These are phyloP conservation scores for Amphichorda felina DNA, from an alignment of 2,329 filamentous ascomycete genomes.

Conservation along the genomic window DNA sequence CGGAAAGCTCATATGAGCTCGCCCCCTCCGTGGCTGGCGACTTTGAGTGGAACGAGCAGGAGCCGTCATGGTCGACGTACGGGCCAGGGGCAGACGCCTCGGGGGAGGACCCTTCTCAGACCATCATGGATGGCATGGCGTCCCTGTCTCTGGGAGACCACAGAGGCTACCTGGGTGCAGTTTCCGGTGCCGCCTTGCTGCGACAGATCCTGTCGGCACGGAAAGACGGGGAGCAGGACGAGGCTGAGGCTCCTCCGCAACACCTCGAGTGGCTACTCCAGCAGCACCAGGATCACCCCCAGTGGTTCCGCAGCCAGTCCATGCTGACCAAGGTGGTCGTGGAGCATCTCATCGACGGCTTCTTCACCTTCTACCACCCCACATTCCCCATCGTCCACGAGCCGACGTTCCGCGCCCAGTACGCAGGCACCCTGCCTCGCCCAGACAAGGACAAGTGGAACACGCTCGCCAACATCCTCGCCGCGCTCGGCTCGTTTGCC, in stretches of 20 bases:
- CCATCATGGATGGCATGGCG: slow-evolving; percentile 21
- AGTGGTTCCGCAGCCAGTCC: slow-evolving; percentile 1
- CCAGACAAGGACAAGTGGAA: slow-evolving; percentile 1
- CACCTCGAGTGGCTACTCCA: slow-evolving; percentile 2
- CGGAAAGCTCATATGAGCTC: neutral
- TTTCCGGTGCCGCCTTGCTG: slow-evolving; percentile 30
- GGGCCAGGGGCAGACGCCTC: neutral
- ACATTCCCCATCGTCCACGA: slow-evolving; percentile 34
- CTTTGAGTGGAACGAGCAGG: slow-evolving; percentile 3
- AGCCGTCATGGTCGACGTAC: slow-evolving; percentile 1
- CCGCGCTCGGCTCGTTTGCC: slow-evolving; percentile 1
- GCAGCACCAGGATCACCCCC: neutral
- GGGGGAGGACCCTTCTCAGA: neutral
- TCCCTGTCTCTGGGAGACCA: slow-evolving; percentile 20
- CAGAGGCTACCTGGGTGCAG: slow-evolving; percentile 32
- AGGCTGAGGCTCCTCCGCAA: too few relatives aligned
- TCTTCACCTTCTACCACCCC: slow-evolving; percentile 31
- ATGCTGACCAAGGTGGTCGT: slow-evolving; percentile 8
- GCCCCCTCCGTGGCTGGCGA: slow-evolving; percentile 1
- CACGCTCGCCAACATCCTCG: slow-evolving; percentile 2
- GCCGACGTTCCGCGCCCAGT: slow-evolving; percentile 27
- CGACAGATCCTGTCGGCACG: slow-evolving; percentile 9
- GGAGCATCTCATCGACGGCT: slow-evolving; percentile 24
- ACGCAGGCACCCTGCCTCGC: slow-evolving; percentile 5
- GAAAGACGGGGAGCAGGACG: neutral